Evolutionary conservation across 192 early-diverging fungal species (phyloP).

Genomic region (Dissophora globulifera): DNA sequence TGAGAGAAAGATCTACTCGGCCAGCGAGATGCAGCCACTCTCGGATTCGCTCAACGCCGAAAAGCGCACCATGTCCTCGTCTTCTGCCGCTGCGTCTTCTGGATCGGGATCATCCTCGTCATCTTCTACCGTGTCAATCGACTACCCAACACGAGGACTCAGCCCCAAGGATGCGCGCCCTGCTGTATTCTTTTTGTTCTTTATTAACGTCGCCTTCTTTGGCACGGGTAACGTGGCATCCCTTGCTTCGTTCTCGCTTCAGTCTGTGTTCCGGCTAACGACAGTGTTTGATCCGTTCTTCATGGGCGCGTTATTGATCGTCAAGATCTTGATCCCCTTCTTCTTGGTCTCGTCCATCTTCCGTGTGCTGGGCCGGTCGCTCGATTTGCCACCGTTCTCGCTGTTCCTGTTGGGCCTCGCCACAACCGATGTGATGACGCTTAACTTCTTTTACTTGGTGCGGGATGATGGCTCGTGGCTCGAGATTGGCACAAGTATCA

Average conservation of each 20-base stretch:
- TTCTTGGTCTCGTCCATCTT: constrained; percentile 89
- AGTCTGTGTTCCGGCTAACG: constrained; percentile 89
- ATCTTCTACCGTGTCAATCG: background rate
- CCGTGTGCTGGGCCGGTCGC: constrained; percentile 76
- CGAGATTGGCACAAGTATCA: constrained; percentile 96
- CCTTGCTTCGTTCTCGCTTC: constrained; percentile 84
- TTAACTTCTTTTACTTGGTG: constrained; percentile 97
- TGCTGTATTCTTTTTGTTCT: constrained; percentile 84
- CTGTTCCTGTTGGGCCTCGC: constrained; percentile 87
- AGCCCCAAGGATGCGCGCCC: constrained; percentile 68
- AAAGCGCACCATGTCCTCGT: background rate
- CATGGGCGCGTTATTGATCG: constrained; percentile 85
- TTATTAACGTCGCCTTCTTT: constrained; percentile 95
- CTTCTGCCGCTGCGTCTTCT: no score
- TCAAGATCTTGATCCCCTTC: constrained; percentile 96
- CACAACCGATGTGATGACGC: constrained; percentile 92
- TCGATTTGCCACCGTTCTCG: constrained; percentile 86
- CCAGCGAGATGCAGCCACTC: constrained; percentile 39
- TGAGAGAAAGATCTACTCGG: constrained; percentile 67
- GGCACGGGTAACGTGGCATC: constrained; percentile 96
- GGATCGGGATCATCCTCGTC: background rate
- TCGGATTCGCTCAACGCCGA: constrained; percentile 25
- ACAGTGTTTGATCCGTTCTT: constrained; percentile 92
- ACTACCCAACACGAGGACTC: constrained; percentile 54
- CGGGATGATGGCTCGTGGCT: constrained; percentile 93